A percentile compares a stretch with the other conserved stretches of the same genome.
Conservation (phyloP, 148 eudicot genomes). For the Nyssa sinensis region DNA sequence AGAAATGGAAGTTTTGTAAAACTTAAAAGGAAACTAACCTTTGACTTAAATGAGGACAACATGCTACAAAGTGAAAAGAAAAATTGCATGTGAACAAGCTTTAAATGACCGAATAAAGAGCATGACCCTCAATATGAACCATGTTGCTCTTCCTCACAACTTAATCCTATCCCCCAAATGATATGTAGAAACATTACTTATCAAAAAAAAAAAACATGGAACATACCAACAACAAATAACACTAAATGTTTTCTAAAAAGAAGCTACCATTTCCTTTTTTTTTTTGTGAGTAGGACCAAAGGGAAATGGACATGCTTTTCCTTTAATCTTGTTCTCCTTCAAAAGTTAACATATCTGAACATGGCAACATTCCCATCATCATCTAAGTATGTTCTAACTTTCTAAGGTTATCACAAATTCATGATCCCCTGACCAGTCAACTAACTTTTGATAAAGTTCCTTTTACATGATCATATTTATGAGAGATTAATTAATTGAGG, state of each 20-base stretch:
- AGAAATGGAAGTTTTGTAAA: background rate
- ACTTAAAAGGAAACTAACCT: background rate
- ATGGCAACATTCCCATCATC: background rate
- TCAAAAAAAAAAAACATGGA: background rate
- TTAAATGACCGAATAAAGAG: no score
- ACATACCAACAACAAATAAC: no score
- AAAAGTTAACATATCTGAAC: background rate
- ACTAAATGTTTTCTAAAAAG: no score
- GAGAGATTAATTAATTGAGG: background rate
- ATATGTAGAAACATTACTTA: background rate
- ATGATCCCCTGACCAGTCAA: conserved; percentile 1
- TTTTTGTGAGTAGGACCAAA: no score
- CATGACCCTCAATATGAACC: no score
- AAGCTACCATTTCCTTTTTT: background rate
- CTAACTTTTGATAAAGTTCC: background rate
- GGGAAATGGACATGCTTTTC: conserved; percentile 1
- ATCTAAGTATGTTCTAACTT: background rate
- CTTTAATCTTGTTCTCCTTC: background rate
- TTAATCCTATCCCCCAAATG: background rate
- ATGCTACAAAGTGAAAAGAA: conserved; percentile 7
- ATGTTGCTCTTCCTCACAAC: background rate
- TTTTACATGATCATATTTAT: background rate
- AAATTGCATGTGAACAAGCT: background rate
- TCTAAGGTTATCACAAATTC: no score
- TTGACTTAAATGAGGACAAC: background rate